Base-by-base conservation (phyloP, 805 yeast species). In the Sugiyamaella mastotermitis region DNA sequence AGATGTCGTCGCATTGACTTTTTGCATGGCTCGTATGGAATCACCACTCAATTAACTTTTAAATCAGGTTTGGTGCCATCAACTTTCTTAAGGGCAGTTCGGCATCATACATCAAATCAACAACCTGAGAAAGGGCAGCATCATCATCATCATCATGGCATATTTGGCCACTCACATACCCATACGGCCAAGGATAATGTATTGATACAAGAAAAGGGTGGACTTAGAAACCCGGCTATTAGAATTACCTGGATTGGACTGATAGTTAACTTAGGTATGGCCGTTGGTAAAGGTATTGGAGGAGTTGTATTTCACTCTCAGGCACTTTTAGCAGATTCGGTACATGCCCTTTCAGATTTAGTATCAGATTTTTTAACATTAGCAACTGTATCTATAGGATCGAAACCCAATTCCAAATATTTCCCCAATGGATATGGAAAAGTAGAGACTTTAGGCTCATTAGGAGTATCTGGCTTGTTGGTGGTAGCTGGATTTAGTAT, bases 271-370 rank as follows among this genome's bases (percentile, higher is more conserved):
- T 76, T 85, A 9, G 78, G 83, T 10, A 80, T 92, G 80, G 97
- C 95, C 0, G 65, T 74, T 1, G 80, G 88, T 22, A 92, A 92
- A 58, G 88, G 87, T 19, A 60, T 78, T 16, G 97, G 97, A 21
- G 98, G 98, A 5, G 68, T 85, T 13, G 78, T 78, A 26, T 92
- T 92, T 72, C 95, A 92, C 59, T 92, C 98, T 0, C 96, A 88
- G 58, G 88, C 97, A 2, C 71, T 92, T 40, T 58, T 88, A 35
- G 98, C 98, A 1, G 98, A 92, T 61, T 88, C 97, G 1, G 80
- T 87, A 20, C 98, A 92, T 62, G 90, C 97, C 0, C 70, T 85
- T 15, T 80, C 94, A 33, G 98, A 92, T 61, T 68, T 90, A 64
- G 73, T 92, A 11, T 83, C 95, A 6, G 98, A 92, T 59, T 73